Base-by-base conservation (phyloP, 371 early-diverging fungal species). In the Apophysomyces elegans region DNA sequence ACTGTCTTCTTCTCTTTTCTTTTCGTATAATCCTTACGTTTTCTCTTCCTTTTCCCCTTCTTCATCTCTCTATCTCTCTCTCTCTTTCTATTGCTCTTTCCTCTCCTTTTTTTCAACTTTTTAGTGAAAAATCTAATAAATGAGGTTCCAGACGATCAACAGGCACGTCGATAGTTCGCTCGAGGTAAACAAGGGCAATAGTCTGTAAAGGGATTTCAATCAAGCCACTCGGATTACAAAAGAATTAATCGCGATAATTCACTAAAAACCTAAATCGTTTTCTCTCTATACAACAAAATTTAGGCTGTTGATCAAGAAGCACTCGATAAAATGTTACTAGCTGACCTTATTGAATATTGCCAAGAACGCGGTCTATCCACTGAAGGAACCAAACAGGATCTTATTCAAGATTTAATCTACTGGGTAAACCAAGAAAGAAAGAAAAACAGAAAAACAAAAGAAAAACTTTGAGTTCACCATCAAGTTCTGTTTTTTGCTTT, bases 301-400 rank as follows among this genome's bases (percentile, higher is more conserved):
- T 37, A 74, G 76, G 43, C 65, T 32, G 56, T 79, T 11, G 68
- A 72, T 37, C 69, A 67, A 16, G 72, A 68, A 12, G 62, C 69
- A 5, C 76, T 91, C 1, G 79, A 83, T 67, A 79, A 81, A 58
- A 80, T 87, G 66, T 77, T 86, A 65, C 79, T 86, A 60, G 92
- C 90, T 2, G 91, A 91, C 67, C 69, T 91, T 35, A 88, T 91
- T 44, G 87, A 88, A 43, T 79, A 86, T 62, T 91, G 92, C 69
- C 91, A 88, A 66, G 91, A 90, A 63, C 78, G 91, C 81, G 87
- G 89, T 88, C 74, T 91, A 37, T 73, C 81, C 16, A 80, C 86
- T 0, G 90, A 89, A 59, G 91, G 90, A 41, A 78, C 80, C 46
- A 91, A 91, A 67, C 64, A 78, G n/a, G 74, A 81, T n/a, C 74